These are phyloP conservation scores for Ophiostoma sp. DNA, from an alignment of 2,329 filamentous ascomycete species.

Conservation along the genomic window DNA sequence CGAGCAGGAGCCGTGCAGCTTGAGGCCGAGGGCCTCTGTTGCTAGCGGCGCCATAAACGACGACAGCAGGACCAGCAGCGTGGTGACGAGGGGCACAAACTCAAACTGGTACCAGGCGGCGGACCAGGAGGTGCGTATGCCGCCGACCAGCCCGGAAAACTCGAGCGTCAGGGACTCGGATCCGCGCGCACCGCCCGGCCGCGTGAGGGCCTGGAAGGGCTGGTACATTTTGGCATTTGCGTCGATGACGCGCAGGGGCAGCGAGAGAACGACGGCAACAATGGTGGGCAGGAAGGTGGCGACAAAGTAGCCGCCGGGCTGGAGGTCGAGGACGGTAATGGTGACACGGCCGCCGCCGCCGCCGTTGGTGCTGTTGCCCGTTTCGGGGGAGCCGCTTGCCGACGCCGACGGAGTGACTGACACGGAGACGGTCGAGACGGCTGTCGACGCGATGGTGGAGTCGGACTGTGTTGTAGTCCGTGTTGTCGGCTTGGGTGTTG, in stretches of 20 bases:
- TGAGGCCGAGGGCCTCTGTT: constrained; percentile 39
- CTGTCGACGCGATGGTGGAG: constrained; percentile 30
- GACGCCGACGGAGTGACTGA: constrained; percentile 27
- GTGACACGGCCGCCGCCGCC: not conserved
- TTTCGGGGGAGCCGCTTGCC: constrained; percentile 28
- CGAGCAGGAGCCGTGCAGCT: constrained; percentile 36
- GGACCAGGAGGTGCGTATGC: constrained; percentile 33
- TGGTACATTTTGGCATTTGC: constrained; percentile 40
- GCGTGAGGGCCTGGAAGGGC: constrained; percentile 42
- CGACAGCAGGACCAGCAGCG: constrained; percentile 34
- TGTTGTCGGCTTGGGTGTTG: constrained; percentile 28
- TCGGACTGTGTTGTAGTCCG: constrained; percentile 22
- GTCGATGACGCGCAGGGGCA: constrained; percentile 40
- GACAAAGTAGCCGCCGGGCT: constrained; percentile 35
- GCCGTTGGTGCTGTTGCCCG: not conserved
- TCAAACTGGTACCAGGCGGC: constrained; percentile 36
- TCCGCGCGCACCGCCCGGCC: constrained; percentile 36
- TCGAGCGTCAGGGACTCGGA: constrained; percentile 41
- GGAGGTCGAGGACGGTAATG: constrained; percentile 4
- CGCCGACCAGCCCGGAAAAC: constrained; percentile 35
- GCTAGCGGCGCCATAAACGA: constrained; percentile 39
- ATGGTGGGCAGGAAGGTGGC: constrained; percentile 42
- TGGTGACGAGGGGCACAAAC: constrained; percentile 37
- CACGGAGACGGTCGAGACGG: constrained; percentile 25
- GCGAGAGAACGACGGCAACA: constrained; percentile 37